Conservation (phyloP, 2,329 filamentous ascomycete genomes). For the Aureobasidium sp. region DNA sequence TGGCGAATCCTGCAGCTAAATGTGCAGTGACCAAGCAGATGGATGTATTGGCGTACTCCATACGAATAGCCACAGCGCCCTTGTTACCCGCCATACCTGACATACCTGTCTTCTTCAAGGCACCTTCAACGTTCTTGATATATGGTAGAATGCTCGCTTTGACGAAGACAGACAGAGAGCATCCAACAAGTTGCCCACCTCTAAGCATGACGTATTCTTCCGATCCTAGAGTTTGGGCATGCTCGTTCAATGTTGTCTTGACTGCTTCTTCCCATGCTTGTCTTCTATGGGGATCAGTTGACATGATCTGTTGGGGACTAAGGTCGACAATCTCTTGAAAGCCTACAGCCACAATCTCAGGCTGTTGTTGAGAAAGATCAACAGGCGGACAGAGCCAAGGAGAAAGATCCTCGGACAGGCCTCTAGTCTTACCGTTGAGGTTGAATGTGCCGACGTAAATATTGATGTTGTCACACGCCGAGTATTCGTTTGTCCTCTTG, state of each 20-base stretch:
- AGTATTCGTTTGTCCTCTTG: slow-evolving; percentile 62
- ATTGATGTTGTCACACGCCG: slow-evolving; percentile 63
- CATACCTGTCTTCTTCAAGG: slow-evolving; percentile 88
- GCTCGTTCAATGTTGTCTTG: slow-evolving; percentile 65
- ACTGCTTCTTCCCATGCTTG: slow-evolving; percentile 83
- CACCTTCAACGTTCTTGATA: slow-evolving; percentile 96
- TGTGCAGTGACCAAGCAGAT: slow-evolving; percentile 96
- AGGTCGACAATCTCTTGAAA: slow-evolving; percentile 99
- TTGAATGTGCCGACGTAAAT: slow-evolving; percentile 92
- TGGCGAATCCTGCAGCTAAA: slow-evolving; percentile 89
- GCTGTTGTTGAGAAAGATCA: slow-evolving; percentile 52
- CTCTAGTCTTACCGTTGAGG: slow-evolving; percentile 77
- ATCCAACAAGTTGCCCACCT: slow-evolving; percentile 90
- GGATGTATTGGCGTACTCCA: slow-evolving; percentile 88
- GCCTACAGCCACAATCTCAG: slow-evolving; percentile 81
- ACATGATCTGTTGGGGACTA: slow-evolving; percentile 98
- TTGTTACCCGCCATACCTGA: slow-evolving; percentile 98
- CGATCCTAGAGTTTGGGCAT: slow-evolving; percentile 56
- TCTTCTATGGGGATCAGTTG: slow-evolving; percentile 81
- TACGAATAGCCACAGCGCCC: slow-evolving; percentile 89
- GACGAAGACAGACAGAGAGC: slow-evolving; percentile 86
- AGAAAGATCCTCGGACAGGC: slow-evolving; percentile 71
- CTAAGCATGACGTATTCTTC: slow-evolving; percentile 83
- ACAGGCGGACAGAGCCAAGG: slow-evolving; percentile 73
- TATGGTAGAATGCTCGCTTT: slow-evolving; percentile 66